Conservation (phyloP, 345 rosid species). For the Angophora floribunda region DNA sequence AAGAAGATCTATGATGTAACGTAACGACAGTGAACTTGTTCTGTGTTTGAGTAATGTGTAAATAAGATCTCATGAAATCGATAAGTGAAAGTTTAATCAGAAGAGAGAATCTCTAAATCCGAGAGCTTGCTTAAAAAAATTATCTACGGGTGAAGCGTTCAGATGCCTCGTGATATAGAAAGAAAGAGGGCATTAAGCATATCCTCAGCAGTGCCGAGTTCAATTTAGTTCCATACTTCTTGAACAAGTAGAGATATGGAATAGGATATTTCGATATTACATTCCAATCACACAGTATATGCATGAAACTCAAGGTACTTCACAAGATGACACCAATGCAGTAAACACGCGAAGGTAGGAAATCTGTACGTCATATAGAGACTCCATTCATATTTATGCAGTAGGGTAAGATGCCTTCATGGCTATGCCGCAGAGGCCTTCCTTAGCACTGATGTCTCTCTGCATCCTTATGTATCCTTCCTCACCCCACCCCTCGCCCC, state of each 20-base stretch:
- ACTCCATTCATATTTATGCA: neutral
- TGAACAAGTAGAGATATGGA: neutral
- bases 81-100: neutral
- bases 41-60: neutral
- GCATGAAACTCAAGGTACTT: neutral
- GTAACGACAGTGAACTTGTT: neutral
- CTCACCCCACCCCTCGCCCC: conserved; percentile 36
- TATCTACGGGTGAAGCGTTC: accelerated
- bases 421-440: conserved; percentile 32
- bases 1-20: neutral
- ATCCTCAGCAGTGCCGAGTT: neutral
- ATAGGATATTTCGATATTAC: neutral
- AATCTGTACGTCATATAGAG: neutral
- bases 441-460: neutral
- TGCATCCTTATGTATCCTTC: conserved; percentile 25
- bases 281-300: neutral
- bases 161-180: neutral
- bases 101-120: neutral
- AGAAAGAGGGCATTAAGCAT: neutral
- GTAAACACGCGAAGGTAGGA: neutral
- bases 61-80: neutral
- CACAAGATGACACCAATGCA: neutral
- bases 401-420: conserved; percentile 26
- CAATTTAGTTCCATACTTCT: neutral
- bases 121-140: neutral